Percentiles rank a stretch among this genome's conserved stretches.
phyloP scores from a whole-genome alignment of 202 grass and related monocot genomes.

The Dendrocalamus latiflorus region DNA sequence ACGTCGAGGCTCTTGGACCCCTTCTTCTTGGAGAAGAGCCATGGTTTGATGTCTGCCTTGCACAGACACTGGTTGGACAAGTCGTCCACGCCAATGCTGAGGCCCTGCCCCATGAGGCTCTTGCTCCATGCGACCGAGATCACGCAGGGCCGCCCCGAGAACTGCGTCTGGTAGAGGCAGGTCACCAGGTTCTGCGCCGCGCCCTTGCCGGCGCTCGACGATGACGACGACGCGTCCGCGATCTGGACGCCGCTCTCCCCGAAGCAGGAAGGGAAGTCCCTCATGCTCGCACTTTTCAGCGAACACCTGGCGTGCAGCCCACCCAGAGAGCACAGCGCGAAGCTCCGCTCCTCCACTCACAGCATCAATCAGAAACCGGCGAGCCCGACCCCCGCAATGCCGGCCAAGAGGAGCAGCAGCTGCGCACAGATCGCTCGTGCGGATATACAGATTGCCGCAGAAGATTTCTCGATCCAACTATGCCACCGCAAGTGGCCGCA shows the following conservation, averaged over 20 bases:
- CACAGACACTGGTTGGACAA: conserved; percentile 50
- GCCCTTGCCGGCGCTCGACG: conserved; percentile 35
- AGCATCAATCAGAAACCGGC: background rate
- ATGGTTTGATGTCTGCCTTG: conserved; percentile 67
- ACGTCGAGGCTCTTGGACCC: conserved; percentile 53
- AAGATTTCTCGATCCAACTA: conserved; percentile 36
- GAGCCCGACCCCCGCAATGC: conserved; percentile 23
- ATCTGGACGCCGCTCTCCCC: conserved; percentile 79
- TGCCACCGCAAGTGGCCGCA: conserved; percentile 7
- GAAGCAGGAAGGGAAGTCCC: conserved; percentile 87
- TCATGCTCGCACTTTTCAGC: conserved; percentile 39
- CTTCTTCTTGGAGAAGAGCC: conserved; percentile 74
- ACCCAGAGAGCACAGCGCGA: background rate
- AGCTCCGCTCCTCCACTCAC: background rate
- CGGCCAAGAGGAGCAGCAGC: background rate
- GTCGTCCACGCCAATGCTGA: conserved; percentile 68
- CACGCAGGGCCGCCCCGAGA: conserved; percentile 40
- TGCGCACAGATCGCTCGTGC: conserved; percentile 2
- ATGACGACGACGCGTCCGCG: conserved; percentile 48
- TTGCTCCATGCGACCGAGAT: conserved; percentile 68
- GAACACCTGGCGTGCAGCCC: conserved; percentile 37
- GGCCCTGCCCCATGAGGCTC: conserved; percentile 75
- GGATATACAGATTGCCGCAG: background rate
- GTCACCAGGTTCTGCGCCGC: conserved; percentile 56
- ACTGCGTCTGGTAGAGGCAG: conserved; percentile 67